Conservation (phyloP, 2,329 filamentous ascomycete species). For the Hyphodiscus sp. region DNA sequence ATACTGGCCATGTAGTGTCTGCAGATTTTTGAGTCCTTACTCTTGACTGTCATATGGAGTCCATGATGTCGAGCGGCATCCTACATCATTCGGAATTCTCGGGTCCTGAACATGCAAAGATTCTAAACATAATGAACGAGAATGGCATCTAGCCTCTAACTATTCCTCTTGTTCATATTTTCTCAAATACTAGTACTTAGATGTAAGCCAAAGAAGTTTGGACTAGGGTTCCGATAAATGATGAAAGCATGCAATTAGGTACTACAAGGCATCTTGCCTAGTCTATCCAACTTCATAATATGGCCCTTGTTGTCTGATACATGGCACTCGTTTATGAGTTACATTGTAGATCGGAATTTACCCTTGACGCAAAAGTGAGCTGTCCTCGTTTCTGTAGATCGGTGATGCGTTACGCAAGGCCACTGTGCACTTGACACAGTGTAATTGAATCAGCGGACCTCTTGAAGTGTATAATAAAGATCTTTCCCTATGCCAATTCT, state of each 20-base stretch:
- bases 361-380: neutral
- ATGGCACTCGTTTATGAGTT: neutral
- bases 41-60: neutral
- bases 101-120: neutral
- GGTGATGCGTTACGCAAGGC: neutral
- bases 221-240: no score
- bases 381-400: neutral
- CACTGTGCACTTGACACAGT: neutral
- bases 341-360: neutral
- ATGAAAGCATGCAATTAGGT: no score
- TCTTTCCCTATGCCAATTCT: neutral
- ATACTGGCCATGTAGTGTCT: neutral
- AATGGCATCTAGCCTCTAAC: neutral
- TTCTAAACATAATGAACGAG: neutral
- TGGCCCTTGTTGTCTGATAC: neutral
- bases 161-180: no score
- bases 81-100: neutral
- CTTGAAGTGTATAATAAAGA: neutral
- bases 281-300: neutral
- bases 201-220: no score
- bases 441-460: neutral
- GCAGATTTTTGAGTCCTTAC: neutral
- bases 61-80: neutral
- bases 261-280: no score
- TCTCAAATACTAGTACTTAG: no score